Percentiles rank a stretch among this genome's conserved stretches.
Evolutionary conservation across 768 basidiomycete genomes (phyloP).

Genomic region (Lentinula boryana): DNA sequence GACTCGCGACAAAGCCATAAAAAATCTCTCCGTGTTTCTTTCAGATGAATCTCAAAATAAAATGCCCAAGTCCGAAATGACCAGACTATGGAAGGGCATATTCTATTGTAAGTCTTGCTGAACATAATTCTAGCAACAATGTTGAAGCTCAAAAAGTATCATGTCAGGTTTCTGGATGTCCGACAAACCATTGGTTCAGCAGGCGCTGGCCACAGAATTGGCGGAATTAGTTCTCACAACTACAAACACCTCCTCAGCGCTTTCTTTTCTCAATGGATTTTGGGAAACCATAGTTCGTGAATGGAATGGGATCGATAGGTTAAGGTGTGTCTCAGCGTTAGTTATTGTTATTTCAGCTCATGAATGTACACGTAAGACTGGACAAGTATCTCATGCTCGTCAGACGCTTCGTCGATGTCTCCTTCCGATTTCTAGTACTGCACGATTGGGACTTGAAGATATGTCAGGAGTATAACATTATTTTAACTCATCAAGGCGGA

Average conservation of each 20-base stretch:
- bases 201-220: conserved; percentile 80
- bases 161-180: conserved; percentile 97
- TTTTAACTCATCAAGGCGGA: conserved; percentile 63
- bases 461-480: conserved; percentile 59
- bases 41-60: conserved; percentile 57
- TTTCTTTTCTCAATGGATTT: conserved; percentile 82
- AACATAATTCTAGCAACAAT: not conserved
- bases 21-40: conserved; percentile 72
- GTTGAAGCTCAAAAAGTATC: not conserved
- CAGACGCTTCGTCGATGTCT: conserved; percentile 79
- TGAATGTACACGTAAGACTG: conserved; percentile 44
- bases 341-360: not conserved
- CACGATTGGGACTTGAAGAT: conserved; percentile 56
- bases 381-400: conserved; percentile 98
- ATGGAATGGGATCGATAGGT: conserved; percentile 88
- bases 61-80: conserved; percentile 72
- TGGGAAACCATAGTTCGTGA: conserved; percentile 89
- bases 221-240: conserved; percentile 78
- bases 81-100: conserved; percentile 94
- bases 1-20: conserved; percentile 86
- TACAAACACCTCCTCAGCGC: conserved; percentile 44
- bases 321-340: conserved; percentile 53
- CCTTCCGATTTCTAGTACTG: conserved; percentile 74
- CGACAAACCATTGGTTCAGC: conserved; percentile 95
- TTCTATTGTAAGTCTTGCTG: conserved; percentile 73